Evolutionary conservation across 108 stramenopile genomes (phyloP).

Genomic region (Cyclotella baltica): DNA sequence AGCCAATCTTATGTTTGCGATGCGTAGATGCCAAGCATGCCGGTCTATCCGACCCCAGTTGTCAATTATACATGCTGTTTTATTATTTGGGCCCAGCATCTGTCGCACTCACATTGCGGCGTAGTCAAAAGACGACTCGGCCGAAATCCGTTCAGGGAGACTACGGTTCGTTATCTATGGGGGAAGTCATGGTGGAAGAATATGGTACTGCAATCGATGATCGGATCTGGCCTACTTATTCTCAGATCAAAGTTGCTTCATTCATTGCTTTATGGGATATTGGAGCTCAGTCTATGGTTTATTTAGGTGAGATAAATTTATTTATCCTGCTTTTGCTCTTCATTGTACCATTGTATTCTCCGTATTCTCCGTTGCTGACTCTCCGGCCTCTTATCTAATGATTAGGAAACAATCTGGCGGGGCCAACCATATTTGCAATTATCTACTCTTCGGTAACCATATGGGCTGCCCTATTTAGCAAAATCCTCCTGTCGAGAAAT

Average conservation of each 20-base stretch:
- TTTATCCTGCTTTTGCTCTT: background rate
- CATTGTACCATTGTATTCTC: background rate
- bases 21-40: constrained; percentile 67
- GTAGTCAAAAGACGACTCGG: constrained; percentile 1
- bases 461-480: constrained; percentile 77
- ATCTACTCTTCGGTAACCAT: constrained; percentile 80
- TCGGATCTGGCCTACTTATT: constrained; percentile 28
- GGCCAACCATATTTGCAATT: constrained; percentile 81
- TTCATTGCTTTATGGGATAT: constrained; percentile 74
- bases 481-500: constrained; percentile 56
- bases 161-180: background rate
- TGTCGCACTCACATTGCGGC: constrained; percentile 42
- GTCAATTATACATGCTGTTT: constrained; percentile 84
- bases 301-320: constrained; percentile 57
- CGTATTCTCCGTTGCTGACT: background rate
- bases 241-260: constrained; percentile 46
- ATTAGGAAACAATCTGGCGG: constrained; percentile 63
- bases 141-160: background rate
- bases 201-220: constrained; percentile 30
- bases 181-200: constrained; percentile 8
- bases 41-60: constrained; percentile 63
- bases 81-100: constrained; percentile 75
- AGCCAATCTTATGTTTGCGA: constrained; percentile 74
- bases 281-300: constrained; percentile 72
- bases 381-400: background rate